Evolutionary conservation across 176 grass and related monocot species (phyloP), one percentile per base, ranked within the genome.

Genomic region (Aegilops tauschii): DNA sequence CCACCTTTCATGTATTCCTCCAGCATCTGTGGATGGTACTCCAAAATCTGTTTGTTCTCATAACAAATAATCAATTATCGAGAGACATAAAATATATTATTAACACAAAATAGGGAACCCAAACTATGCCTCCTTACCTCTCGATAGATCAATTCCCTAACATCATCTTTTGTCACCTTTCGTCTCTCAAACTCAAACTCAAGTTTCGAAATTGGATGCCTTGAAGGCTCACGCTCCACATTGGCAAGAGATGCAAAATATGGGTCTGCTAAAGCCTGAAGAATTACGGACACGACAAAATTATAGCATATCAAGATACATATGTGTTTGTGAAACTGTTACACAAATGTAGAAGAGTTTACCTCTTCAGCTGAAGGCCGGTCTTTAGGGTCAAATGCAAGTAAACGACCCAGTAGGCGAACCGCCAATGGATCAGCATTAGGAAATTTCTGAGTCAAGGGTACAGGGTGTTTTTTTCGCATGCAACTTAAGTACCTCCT

Each of bases 351-450:
- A 58, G 54, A 17, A 0, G 20, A 37, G 45, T 61, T 76, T 71
- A 99, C 88, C 94, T 96, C 92, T 85, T 96, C 97, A 39, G 92
- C 97, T 79, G 80, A 66, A 84, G 90, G 90, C 27, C 97, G 85
- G 45, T 99, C 82, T 90, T 99, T 96, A 82, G 97, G 92, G 93
- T 99, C 94, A 87, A 99, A 99, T 76, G 97, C 92, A 82, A 99
- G 92, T 85, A 99, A 87, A 37, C 87, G 85, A 73, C 92, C 87
- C 18, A 99, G 94, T 29, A 99, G 85, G 69, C 18, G 80, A 63
- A 99, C 85, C 70, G 94, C 97, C 89, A 93, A 88, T 56, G 92
- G 92, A 93, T 99, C 97, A 25, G 83, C 78, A 54, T 82, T 85
- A 86, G 65, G 89, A 83, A 99, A 99, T 54, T 96, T 99, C 21